These are phyloP conservation scores for Cynara cardunculus DNA, from an alignment of 129 eudicot species.

Conservation along the genomic window DNA sequence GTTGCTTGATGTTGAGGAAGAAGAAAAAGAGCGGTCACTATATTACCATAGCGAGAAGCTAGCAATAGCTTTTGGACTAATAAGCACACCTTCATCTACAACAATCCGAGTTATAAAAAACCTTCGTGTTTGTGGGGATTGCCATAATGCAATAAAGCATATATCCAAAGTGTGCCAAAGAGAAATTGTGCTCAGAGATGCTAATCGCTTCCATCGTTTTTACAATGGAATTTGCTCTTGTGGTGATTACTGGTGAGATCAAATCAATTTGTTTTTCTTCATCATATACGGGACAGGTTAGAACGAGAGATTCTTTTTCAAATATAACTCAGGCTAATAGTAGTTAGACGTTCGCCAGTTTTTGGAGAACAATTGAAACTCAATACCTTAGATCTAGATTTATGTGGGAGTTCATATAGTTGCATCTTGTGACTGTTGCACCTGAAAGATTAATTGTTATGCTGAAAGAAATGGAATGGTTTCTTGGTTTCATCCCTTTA, in stretches of 20 bases:
- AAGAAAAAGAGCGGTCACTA: slow-evolving; percentile 28
- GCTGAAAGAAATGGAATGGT: too few species aligned
- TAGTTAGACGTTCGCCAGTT: too few species aligned
- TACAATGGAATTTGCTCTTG: slow-evolving; percentile 34
- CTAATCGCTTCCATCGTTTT: slow-evolving; percentile 35
- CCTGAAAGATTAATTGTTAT: too few species aligned
- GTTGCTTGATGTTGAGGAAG: slow-evolving; percentile 29
- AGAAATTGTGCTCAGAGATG: slow-evolving; percentile 37
- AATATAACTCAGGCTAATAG: background rate
- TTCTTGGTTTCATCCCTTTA: too few species aligned
- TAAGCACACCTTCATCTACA: slow-evolving; percentile 19
- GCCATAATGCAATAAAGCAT: slow-evolving; percentile 35
- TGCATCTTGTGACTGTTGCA: too few species aligned
- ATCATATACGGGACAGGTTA: background rate
- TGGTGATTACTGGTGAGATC: slow-evolving; percentile 32
- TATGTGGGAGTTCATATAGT: too few species aligned
- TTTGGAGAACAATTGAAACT: too few species aligned
- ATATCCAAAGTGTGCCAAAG: slow-evolving; percentile 26
- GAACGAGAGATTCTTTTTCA: background rate
- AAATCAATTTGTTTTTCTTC: background rate
- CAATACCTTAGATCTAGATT: too few species aligned
- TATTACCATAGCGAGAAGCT: slow-evolving; percentile 42
- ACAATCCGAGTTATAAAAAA: slow-evolving; percentile 21
- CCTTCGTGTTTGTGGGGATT: slow-evolving; percentile 39
- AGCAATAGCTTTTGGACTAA: slow-evolving; percentile 35